These are phyloP conservation scores for Pulveroboletus sp. DNA, from an alignment of 768 basidiomycete genomes.

Conservation along the genomic window DNA sequence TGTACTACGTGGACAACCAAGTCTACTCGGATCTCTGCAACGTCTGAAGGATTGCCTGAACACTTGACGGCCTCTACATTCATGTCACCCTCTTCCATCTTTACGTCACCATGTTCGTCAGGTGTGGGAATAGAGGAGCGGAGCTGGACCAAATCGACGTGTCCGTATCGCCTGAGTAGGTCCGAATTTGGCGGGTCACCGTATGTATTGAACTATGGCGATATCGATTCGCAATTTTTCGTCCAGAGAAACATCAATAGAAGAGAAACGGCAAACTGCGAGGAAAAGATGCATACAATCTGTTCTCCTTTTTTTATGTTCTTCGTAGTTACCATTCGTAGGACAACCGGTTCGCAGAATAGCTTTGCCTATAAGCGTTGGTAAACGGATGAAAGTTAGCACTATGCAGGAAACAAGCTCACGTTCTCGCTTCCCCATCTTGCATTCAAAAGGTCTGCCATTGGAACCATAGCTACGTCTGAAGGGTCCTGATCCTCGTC, in stretches of 20 bases:
- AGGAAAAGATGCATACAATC: constrained; percentile 57
- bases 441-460: constrained; percentile 96
- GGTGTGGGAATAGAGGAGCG: constrained; percentile 29
- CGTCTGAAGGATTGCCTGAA: constrained; percentile 72
- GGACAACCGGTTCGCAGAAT: constrained; percentile 67
- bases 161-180: constrained; percentile 90
- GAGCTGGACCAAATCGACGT: constrained; percentile 75
- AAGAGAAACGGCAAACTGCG: not conserved
- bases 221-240: not conserved
- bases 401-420: constrained; percentile 17
- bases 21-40: constrained; percentile 77
- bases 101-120: constrained; percentile 4
- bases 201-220: constrained; percentile 87
- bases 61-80: constrained; percentile 18
- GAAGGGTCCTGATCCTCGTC: constrained; percentile 53
- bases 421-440: constrained; percentile 84
- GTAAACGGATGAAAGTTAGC: not conserved
- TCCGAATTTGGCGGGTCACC: constrained; percentile 91
- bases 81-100: constrained; percentile 6
- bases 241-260: not conserved
- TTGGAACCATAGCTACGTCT: constrained; percentile 88
- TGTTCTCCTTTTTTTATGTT: constrained; percentile 76
- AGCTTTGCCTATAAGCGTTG: constrained; percentile 63
- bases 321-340: constrained; percentile 82
- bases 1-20: constrained; percentile 48